A percentile compares a stretch with the other conserved stretches of the same genome.
Evolutionary conservation across 2,329 filamentous ascomycete species (phyloP).

Genomic region (Colletotrichum navitas): DNA sequence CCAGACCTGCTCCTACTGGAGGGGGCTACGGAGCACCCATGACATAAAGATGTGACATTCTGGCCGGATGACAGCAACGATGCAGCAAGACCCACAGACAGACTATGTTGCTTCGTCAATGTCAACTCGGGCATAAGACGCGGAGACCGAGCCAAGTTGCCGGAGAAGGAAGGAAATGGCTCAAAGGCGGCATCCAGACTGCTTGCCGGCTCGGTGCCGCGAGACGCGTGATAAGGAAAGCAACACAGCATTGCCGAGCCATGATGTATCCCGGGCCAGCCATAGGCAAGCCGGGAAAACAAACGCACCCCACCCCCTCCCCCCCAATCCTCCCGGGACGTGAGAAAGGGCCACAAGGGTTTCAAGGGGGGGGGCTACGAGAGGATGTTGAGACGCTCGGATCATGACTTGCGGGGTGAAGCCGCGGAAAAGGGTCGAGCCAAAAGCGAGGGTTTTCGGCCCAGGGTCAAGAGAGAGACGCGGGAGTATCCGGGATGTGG

Average conservation of each 20-base stretch:
- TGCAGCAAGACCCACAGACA: not conserved
- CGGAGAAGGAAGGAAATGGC: slow-evolving; percentile 4
- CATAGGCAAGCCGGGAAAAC: not conserved
- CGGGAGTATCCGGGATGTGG: slow-evolving; percentile 35
- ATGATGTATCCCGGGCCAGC: not conserved
- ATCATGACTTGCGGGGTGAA: slow-evolving; percentile 1
- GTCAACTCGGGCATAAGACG: not conserved
- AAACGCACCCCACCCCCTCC: not conserved
- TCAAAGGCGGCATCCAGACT: not conserved
- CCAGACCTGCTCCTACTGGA: too few species aligned
- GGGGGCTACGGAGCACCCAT: too few species aligned
- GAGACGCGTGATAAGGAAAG: slow-evolving; percentile 6
- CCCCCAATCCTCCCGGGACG: slow-evolving; percentile 2
- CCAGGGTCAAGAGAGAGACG: slow-evolving; percentile 6
- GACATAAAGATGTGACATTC: not conserved
- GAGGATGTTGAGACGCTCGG: not conserved
- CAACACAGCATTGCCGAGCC: slow-evolving; percentile 10
- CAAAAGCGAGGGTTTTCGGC: slow-evolving; percentile 23
- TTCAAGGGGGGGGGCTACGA: not conserved
- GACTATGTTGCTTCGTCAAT: not conserved
- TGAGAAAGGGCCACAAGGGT: slow-evolving; percentile 10
- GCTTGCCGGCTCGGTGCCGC: slow-evolving; percentile 4
- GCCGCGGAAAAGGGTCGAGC: not conserved
- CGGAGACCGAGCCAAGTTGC: slow-evolving; percentile 1
- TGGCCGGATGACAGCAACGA: not conserved